Evolutionary conservation across 768 basidiomycete species (phyloP), one percentile per base, ranked within the genome.

Genomic region (Russula dissimulans): DNA sequence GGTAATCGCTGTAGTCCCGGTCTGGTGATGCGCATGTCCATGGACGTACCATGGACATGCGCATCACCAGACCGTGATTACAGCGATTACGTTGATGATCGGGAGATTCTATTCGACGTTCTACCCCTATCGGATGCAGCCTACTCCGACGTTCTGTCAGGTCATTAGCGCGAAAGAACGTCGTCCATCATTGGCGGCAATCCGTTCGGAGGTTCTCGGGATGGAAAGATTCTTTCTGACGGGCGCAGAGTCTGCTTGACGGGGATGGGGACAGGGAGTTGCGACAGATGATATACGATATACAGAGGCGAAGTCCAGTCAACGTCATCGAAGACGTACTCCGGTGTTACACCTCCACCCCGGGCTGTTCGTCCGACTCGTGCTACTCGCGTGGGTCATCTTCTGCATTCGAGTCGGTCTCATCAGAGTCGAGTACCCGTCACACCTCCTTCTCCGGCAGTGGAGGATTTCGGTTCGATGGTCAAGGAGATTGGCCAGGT

Each of bases 181-280:
- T 29, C 85, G 91, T 34, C 83, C 87, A 54, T 75, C 81, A n/a
- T 74, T 95, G 44, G 71, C 75, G 5, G 79, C 84, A 5, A 75
- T 94, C 5, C 79, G 86, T 31, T 63, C 70, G 53, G 79, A 79
- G 56, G 77, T 95, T 65, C 65, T 79, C 18, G 70, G 71, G 8
- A 72, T 87, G 34, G 77, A 81, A 32, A 79, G 80, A 5, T 86
- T 91, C 75, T 86, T 81, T 68, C 75, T 81, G 75, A 73, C 75
- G 32, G 76, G 79, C 29, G 73, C 74, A 43, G 81, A 83, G 65
- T 46, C 47, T 0, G 32, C 7, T 2, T 6, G 8, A 1, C 48
- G 29, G 5, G 59, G 59, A 17, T 60, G 59, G 54, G 5, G 42
- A 49, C 18, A 36, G 48, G 22, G 39, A 39, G 18, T 17, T 41